A percentile compares a stretch with the other conserved stretches of the same genome.
Evolutionary conservation across 331 rosid genomes (phyloP).

Genomic region (Telfairia occidentalis): DNA sequence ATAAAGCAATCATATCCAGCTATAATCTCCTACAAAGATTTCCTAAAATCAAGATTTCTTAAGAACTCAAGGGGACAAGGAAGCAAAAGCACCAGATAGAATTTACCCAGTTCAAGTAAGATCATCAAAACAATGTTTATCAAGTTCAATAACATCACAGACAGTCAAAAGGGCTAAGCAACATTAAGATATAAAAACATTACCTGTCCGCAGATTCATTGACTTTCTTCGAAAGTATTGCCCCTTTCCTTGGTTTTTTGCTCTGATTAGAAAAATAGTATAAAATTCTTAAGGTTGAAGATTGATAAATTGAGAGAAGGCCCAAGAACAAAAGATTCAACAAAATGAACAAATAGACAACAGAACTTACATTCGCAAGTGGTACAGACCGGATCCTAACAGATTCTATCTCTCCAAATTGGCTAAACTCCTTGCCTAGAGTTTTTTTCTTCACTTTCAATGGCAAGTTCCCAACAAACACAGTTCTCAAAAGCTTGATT

Average conservation of each 20-base stretch:
- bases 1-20: background rate
- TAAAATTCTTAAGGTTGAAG: background rate
- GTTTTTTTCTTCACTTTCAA: slow-evolving; percentile 66
- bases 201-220: slow-evolving; percentile 79
- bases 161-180: background rate
- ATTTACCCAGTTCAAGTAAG: background rate
- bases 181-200: background rate
- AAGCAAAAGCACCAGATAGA: background rate
- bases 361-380: slow-evolving; percentile 57
- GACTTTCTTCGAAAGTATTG: slow-evolving; percentile 56
- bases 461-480: slow-evolving; percentile 85
- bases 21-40: background rate
- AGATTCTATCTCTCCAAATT: slow-evolving; percentile 84
- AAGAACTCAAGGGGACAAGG: background rate
- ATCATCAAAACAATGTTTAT: background rate
- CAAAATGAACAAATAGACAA: background rate
- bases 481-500: slow-evolving; percentile 72
- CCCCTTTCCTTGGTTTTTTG: slow-evolving; percentile 74
- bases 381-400: slow-evolving; percentile 93
- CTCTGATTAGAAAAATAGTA: slow-evolving; percentile 33
- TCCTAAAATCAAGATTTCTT: background rate
- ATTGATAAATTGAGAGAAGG: background rate
- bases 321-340: background rate
- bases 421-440: slow-evolving; percentile 53
- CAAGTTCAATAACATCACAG: background rate